Evolutionary conservation across 1,284 basidiomycete genomes (phyloP).

Genomic region (Papiliotrema laurentii): DNA sequence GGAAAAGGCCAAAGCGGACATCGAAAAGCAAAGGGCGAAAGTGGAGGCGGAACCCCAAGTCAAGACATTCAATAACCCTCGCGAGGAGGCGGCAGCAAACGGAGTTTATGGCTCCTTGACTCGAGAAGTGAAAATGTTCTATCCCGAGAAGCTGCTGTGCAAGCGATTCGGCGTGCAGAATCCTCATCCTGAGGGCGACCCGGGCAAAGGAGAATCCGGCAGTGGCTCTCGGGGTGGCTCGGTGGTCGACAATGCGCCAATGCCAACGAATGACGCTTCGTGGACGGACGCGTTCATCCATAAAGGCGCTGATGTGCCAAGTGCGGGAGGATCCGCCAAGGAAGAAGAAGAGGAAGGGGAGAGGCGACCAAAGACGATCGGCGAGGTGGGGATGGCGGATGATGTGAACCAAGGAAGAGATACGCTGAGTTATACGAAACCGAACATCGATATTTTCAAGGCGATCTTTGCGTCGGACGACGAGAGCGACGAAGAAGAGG

Average conservation of each 20-base stretch:
- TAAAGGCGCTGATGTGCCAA: conserved; percentile 4
- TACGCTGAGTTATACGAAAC: conserved; percentile 78
- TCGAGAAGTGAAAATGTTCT: conserved; percentile 67
- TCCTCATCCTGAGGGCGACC: conserved; percentile 58
- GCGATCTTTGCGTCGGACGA: conserved; percentile 89
- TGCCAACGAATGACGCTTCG: conserved; percentile 32
- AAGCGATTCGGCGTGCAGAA: conserved; percentile 93
- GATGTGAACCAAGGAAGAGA: conserved; percentile 81
- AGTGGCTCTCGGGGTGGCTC: conserved; percentile 1
- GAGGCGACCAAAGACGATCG: conserved; percentile 34
- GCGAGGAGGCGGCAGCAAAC: conserved; percentile 70
- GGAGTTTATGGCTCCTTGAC: conserved; percentile 88
- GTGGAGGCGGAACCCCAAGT: conserved; percentile 29
- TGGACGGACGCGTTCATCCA: conserved; percentile 43
- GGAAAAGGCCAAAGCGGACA: conserved; percentile 38
- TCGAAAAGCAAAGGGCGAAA: conserved; percentile 23
- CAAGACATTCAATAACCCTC: conserved; percentile 58
- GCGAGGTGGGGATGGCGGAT: conserved; percentile 81
- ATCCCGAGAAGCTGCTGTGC: conserved; percentile 76
- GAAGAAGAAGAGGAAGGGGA: conserved; percentile 11
- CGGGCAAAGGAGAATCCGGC: conserved; percentile 11
- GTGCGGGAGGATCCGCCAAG: background rate
- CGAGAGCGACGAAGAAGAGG: conserved; percentile 64
- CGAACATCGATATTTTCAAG: conserved; percentile 89
- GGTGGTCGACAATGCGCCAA: conserved; percentile 9